Evolutionary conservation across 1,284 basidiomycete species (phyloP), one percentile per base, ranked within the genome.

Genomic region (Uromyces viciae-fabae): DNA sequence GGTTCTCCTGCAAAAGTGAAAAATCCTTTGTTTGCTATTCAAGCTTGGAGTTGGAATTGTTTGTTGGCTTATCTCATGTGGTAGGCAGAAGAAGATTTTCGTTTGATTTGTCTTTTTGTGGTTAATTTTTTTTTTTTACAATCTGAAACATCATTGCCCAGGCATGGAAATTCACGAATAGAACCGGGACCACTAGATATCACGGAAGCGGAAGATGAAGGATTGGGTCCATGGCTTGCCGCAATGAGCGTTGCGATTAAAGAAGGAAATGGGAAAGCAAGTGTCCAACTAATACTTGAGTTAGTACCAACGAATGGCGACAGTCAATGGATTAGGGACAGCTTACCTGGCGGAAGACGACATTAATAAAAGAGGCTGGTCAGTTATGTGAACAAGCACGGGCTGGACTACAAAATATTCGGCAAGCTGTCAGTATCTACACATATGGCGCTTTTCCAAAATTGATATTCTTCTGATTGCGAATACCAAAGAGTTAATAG

Each of bases 41-140:
- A 80, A 62, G 78, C 78, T 52, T 64, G 56, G 69, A 80, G 56
- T 31, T 73, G 78, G 78, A 73, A 73, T 54, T 69, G 60, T n/a
- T 25, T 80, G 11, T 54, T 80, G 9, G 64, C 56, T 3, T 80
- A 80, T 36, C 19, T 80, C 22, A 80, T 80, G 78, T 73, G 78
- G 78, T 80, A 46, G 60, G 36, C 43, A 43, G 40, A 2, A 14
- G 5, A 2, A 31, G 31, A 3, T 33, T 49, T 17, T 66, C 4
- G 62, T 1, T 33, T 17, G 8, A 22, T 52, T 68, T 15, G 40
- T 17, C 58, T 66, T 38, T 19, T 19, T 5, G 1, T 71, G 43
- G 31, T 9, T 52, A 28, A 49, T 46, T 52, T 33, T 77, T 52
- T 43, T 64, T 75, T 64, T 49, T 64, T 2, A 38, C 22, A 38